These are phyloP conservation scores for Pseudognaphalium luteoalbum DNA, from an alignment of 129 eudicot species.

Conservation along the genomic window DNA sequence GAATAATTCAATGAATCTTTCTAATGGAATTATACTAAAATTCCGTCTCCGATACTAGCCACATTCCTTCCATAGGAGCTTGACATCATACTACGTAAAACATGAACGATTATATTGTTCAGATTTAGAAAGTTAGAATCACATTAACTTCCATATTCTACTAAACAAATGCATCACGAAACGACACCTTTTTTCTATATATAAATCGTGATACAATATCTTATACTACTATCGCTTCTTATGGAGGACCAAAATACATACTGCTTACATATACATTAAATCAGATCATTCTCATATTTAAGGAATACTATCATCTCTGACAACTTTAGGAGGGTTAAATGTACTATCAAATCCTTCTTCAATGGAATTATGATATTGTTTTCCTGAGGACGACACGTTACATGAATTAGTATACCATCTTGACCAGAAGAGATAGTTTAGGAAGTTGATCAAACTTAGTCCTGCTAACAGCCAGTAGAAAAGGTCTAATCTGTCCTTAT, in stretches of 20 bases:
- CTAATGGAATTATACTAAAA: not conserved
- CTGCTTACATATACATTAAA: conserved; percentile 7
- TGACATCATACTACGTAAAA: not conserved
- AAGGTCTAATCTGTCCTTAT: conserved; percentile 75
- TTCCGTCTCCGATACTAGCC: not conserved
- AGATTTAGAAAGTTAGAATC: too few species aligned
- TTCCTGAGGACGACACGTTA: conserved; percentile 12
- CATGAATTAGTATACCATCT: conserved; percentile 54
- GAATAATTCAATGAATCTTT: not conserved
- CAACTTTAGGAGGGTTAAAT: conserved; percentile 17
- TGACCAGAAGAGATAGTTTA: conserved; percentile 80
- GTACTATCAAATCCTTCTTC: conserved; percentile 26
- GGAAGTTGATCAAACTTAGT: conserved; percentile 68
- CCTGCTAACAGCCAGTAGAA: conserved; percentile 86
- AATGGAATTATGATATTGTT: conserved; percentile 29
- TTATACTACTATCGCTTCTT: not conserved
- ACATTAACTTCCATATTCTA: not conserved
- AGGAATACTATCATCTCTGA: conserved; percentile 19
- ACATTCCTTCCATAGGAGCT: not conserved
- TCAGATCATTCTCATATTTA: conserved; percentile 14
- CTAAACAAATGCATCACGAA: not conserved
- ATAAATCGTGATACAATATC: conserved; percentile 1
- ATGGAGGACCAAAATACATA: conserved; percentile 7
- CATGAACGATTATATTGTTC: not conserved
- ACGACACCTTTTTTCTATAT: not conserved